phyloP scores from a whole-genome alignment of 106 monocot species.

The Apostasia ramifera region DNA sequence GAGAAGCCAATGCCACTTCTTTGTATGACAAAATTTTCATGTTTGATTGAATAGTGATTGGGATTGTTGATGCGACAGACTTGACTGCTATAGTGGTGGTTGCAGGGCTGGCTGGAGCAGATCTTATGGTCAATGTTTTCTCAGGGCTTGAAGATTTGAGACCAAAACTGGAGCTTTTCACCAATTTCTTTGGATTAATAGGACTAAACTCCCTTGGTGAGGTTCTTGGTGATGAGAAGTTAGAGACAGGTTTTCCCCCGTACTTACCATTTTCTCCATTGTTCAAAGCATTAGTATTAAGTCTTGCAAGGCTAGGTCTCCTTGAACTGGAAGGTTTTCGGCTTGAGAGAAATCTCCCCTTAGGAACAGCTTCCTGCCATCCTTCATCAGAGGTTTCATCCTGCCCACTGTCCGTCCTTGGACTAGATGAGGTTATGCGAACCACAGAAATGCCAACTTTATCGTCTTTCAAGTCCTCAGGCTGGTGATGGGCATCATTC shows the following conservation, averaged over 20 bases:
- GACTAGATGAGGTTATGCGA: constrained; percentile 12
- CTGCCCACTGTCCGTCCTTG: constrained; percentile 26
- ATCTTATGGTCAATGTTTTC: constrained; percentile 30
- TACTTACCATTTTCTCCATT: constrained; percentile 36
- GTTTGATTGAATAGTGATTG: constrained; percentile 18
- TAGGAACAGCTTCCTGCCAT: constrained; percentile 94
- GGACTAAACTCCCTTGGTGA: constrained; percentile 24
- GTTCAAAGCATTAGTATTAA: constrained; percentile 56
- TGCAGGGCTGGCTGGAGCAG: constrained; percentile 37
- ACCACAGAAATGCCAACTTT: constrained; percentile 15
- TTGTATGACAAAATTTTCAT: constrained; percentile 87
- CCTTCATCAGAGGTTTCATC: constrained; percentile 70
- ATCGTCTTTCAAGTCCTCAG: constrained; percentile 40
- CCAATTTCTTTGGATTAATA: constrained; percentile 30
- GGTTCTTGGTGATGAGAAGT: constrained; percentile 44
- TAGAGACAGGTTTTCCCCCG: constrained; percentile 27
- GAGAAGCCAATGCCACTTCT: constrained; percentile 87
- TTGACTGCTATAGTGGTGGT: constrained; percentile 17
- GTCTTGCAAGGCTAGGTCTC: constrained; percentile 69
- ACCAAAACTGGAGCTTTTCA: constrained; percentile 62
- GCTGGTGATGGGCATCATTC: constrained; percentile 28
- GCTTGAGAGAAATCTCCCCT: constrained; percentile 39
- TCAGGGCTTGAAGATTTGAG: constrained; percentile 27
- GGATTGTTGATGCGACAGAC: constrained; percentile 19
- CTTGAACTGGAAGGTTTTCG: constrained; percentile 50